A percentile compares a stretch with the other conserved stretches of the same genome.
Evolutionary conservation across 164 flowering plant species (phyloP).

Genomic region (Litsea cubeba): DNA sequence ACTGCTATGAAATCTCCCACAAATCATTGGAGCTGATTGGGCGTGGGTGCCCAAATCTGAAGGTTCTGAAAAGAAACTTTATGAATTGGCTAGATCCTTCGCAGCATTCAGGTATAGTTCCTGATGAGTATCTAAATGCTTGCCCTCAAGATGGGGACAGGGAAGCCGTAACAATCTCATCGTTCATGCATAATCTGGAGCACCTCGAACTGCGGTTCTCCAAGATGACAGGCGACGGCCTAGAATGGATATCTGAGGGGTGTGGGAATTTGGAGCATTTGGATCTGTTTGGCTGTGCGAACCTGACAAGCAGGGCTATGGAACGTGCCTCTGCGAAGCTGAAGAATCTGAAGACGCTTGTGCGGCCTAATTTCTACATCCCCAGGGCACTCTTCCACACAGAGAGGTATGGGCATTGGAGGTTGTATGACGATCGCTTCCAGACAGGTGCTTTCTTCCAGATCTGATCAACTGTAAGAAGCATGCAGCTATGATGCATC

Average conservation of each 20-base stretch:
- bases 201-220: conserved; percentile 75
- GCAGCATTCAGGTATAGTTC: conserved; percentile 58
- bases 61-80: conserved; percentile 53
- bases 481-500: not conserved
- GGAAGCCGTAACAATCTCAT: conserved; percentile 65
- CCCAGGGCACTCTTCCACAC: conserved; percentile 64
- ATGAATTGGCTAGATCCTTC: conserved; percentile 83
- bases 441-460: conserved; percentile 77
- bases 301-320: conserved; percentile 67
- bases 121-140: conserved; percentile 62
- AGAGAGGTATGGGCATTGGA: conserved; percentile 90
- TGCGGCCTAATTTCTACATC: conserved; percentile 67
- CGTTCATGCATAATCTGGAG: conserved; percentile 56
- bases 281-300: conserved; percentile 78
- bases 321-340: conserved; percentile 39
- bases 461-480: conserved; percentile 31
- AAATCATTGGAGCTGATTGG: conserved; percentile 62
- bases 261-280: conserved; percentile 53
- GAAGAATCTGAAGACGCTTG: conserved; percentile 54
- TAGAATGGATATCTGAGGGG: conserved; percentile 49
- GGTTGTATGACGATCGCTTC: conserved; percentile 83
- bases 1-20: conserved; percentile 73
- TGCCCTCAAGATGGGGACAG: conserved; percentile 74
- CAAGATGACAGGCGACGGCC: conserved; percentile 62
- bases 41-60: conserved; percentile 51